phyloP scores from a whole-genome alignment of 768 basidiomycete genomes.

The Tephrocybe rancida region DNA sequence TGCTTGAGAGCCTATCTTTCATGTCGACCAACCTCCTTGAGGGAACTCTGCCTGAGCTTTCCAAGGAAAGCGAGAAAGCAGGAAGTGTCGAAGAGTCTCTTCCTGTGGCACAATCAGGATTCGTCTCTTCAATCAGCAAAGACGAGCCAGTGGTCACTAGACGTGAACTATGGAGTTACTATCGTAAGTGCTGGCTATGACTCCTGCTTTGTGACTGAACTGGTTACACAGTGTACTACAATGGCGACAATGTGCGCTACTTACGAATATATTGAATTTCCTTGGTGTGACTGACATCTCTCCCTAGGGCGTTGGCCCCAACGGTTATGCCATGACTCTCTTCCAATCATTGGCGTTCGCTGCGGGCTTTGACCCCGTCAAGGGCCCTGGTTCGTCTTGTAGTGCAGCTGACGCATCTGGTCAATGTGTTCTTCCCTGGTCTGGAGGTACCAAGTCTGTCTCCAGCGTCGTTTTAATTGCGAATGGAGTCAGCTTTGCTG shows the following conservation, averaged over 20 bases:
- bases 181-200: conserved; percentile 46
- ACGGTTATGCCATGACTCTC: conserved; percentile 68
- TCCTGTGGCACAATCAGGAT: conserved; percentile 8
- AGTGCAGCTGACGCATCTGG: conserved; percentile 57
- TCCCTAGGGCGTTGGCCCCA: conserved; percentile 65
- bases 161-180: conserved; percentile 80
- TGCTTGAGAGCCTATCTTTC: conserved; percentile 40
- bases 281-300: background rate
- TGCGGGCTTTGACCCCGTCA: conserved; percentile 74
- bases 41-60: background rate
- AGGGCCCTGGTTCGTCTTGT: conserved; percentile 74
- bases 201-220: background rate
- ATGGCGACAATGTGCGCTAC: conserved; percentile 70
- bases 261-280: background rate
- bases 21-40: background rate
- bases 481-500: conserved; percentile 76
- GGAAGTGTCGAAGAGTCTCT: conserved; percentile 23
- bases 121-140: conserved; percentile 41
- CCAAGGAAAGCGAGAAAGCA: conserved; percentile 25
- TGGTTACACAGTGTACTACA: conserved; percentile 66
- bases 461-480: conserved; percentile 77
- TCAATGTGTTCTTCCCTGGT: conserved; percentile 81
- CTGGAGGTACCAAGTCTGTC: conserved; percentile 69
- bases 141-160: conserved; percentile 73
- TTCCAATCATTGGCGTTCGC: conserved; percentile 73